Base-by-base conservation (phyloP, 2,329 filamentous ascomycete species). In the Thielaviopsis musarum region DNA sequence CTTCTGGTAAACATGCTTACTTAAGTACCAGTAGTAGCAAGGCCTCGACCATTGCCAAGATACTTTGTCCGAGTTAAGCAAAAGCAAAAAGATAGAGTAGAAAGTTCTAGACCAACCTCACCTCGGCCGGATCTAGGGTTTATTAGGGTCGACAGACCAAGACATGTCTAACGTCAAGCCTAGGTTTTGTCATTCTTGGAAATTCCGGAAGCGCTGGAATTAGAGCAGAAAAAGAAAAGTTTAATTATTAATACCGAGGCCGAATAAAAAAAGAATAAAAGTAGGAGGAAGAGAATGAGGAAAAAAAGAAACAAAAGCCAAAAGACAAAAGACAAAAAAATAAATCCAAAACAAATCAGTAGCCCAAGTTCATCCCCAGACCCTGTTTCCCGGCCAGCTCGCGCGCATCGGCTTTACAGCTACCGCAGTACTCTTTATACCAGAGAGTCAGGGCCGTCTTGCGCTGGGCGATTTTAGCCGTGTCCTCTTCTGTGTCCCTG, bases 351-450 rank as follows among this genome's bases (percentile, higher is more conserved):
- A 55, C 41, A 59, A 17, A 19, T 45, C 52, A 48, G 52, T 26
- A 26, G 21, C 49, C 7, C 26, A 22, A 5, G 34, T 54, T n/a
- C 52, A 30, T 26, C 17, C n/a, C 45, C 2, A 49, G 19, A 1
- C 45, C 45, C n/a, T 56, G 52, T 38, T 72, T 67, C 38, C 62
- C 57, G 67, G 67, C 54, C 38, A 66, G 56, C 21, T 59, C 67
- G 55, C 67, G 66, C 61, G 70, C 71, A 64, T 82, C 79, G 12
- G 67, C 68, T 63, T 69, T 71, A 64, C 79, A 82, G 66, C 79
- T 82, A 30, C 77, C 75, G 60, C 79, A 82, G 64, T 82, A 79
- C 62, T 72, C 73, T 2, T 74, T 70, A 61, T 77, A 71, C 79
- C 79, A 82, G 55, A 69, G 66, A 63, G 69, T 69, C 61, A 82